Evolutionary conservation across 805 yeast genomes (phyloP).

Genomic region (Kregervanrija delftensis): DNA sequence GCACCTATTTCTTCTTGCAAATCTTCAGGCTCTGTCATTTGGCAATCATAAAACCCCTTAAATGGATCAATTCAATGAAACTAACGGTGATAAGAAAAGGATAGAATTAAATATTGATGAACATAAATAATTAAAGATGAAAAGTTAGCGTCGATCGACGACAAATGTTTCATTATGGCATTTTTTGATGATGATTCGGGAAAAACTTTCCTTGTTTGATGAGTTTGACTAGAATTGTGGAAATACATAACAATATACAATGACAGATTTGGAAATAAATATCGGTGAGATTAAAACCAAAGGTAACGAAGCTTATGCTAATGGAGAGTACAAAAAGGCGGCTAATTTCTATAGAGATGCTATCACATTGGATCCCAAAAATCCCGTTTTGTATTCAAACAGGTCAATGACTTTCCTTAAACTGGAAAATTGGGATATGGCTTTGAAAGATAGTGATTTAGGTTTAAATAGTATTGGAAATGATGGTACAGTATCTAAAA

Average conservation of each 20-base stretch:
- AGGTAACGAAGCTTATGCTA: conserved; percentile 2
- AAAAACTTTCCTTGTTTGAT: too few species aligned
- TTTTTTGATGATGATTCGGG: too few species aligned
- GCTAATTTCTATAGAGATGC: conserved; percentile 43
- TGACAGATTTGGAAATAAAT: too few species aligned
- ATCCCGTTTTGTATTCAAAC: conserved; percentile 59
- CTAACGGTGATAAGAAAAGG: not conserved
- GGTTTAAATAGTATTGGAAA: conserved; percentile 32
- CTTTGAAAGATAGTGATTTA: conserved; percentile 39
- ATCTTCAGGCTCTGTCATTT: conserved; percentile 34
- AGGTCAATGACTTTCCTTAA: conserved; percentile 61
- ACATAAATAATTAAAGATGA: too few species aligned
- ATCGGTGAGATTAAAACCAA: not conserved
- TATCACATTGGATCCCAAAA: conserved; percentile 37
- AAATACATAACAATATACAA: too few species aligned
- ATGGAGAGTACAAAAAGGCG: conserved; percentile 1
- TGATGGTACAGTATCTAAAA: conserved; percentile 14
- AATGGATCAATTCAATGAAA: not conserved
- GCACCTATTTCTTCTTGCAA: conserved; percentile 71
- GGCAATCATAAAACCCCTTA: too few species aligned
- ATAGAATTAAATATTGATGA: too few species aligned
- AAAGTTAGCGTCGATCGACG: too few species aligned
- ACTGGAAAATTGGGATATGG: conserved; percentile 40
- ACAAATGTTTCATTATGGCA: too few species aligned
- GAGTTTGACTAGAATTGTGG: too few species aligned